Conservation (phyloP, 768 basidiomycete species). For the Podaxis mareebaensis region DNA sequence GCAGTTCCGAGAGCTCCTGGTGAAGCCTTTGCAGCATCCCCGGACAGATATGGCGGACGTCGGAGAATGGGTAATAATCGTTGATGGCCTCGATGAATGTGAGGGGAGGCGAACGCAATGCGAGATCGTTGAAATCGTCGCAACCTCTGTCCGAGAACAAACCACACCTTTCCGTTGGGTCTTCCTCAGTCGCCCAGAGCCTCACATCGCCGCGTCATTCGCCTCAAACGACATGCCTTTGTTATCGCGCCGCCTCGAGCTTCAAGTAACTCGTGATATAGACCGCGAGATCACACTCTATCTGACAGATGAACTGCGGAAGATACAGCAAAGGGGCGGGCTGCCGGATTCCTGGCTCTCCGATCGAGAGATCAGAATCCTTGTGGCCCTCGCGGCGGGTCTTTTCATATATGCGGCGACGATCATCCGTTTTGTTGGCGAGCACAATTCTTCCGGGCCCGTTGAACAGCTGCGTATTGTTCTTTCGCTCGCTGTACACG, state of each 20-base stretch:
- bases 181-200: not conserved
- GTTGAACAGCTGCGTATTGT: not conserved
- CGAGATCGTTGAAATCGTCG: not conserved
- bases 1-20: slow-evolving; percentile 1
- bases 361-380: not conserved
- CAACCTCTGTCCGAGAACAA: not conserved
- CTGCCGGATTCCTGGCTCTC: slow-evolving; percentile 14
- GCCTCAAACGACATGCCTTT: not conserved
- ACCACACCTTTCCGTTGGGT: not conserved
- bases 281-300: slow-evolving; percentile 15
- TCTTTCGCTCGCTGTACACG: not conserved
- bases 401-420: slow-evolving; percentile 11
- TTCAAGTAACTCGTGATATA: slow-evolving; percentile 12
- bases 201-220: slow-evolving; percentile 11
- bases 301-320: slow-evolving; percentile 8
- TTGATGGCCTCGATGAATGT: slow-evolving; percentile 21
- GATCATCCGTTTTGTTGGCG: slow-evolving; percentile 13
- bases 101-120: not conserved
- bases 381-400: slow-evolving; percentile 8
- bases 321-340: not conserved
- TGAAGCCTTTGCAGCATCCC: not conserved
- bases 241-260: not conserved
- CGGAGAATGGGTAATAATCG: not conserved
- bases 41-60: not conserved
- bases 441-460: slow-evolving; percentile 8